These are phyloP conservation scores for Pestalotiopsis sp. DNA, from an alignment of 2,329 filamentous ascomycete species.

Conservation along the genomic window DNA sequence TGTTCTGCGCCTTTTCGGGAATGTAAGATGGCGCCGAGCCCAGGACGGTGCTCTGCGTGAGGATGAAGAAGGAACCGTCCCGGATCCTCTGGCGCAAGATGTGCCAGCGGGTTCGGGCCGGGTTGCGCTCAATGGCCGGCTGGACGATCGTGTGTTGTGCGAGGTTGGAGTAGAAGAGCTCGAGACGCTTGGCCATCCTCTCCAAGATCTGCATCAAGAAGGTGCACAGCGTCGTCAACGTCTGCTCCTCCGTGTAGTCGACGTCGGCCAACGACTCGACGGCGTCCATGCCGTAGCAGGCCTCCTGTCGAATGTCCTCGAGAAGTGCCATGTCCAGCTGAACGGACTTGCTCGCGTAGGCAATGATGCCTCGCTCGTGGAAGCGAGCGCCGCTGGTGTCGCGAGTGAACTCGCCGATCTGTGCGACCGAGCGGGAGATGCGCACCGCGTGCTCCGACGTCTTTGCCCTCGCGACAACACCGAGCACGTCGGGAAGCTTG, in stretches of 20 bases:
- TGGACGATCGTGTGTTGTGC: constrained; percentile 51
- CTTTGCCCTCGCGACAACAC: constrained; percentile 43
- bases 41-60: constrained; percentile 40
- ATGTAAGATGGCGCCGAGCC: constrained; percentile 24
- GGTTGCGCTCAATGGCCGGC: constrained; percentile 54
- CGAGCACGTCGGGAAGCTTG: constrained; percentile 48
- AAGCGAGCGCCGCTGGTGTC: constrained; percentile 49
- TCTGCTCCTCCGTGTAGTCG: constrained; percentile 9
- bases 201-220: constrained; percentile 56
- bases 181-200: constrained; percentile 53
- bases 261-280: constrained; percentile 43
- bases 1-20: constrained; percentile 30
- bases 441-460: constrained; percentile 46
- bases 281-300: constrained; percentile 57
- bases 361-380: constrained; percentile 53
- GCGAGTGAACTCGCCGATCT: constrained; percentile 51
- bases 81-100: constrained; percentile 48
- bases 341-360: constrained; percentile 51
- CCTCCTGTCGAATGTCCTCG: constrained; percentile 55
- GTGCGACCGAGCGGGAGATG: constrained; percentile 50
- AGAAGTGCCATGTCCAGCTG: constrained; percentile 55
- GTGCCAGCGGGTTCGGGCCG: constrained; percentile 54
- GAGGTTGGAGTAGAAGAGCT: constrained; percentile 54
- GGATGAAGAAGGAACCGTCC: constrained; percentile 55
- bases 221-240: constrained; percentile 37